Base-by-base conservation (phyloP, 2,329 filamentous ascomycete species). In the Colletotrichum melonis region DNA sequence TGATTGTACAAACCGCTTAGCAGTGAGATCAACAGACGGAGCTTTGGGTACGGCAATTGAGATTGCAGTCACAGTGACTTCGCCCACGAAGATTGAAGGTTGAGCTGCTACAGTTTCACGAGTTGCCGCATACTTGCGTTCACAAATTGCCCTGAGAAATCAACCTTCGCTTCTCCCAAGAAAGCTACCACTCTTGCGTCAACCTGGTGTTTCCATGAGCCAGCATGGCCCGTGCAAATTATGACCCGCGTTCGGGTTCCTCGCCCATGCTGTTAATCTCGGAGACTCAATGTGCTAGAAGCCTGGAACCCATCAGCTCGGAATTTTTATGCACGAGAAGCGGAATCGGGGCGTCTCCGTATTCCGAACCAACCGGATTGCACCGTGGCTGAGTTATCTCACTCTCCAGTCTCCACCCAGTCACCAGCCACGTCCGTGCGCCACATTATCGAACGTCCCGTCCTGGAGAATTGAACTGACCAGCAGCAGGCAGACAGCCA, bases 391-490 rank as follows among this genome's bases (percentile, higher is more conserved):
- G 22, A 62, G 71, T 16, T 3, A 28, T 9, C 28, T 35, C 49
- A 42, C 6, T 19, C 16, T 42, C 2, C 38, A n/a, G 42, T 49
- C 42, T n/a, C 42, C 42, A 49, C 42, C 8, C 19, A 49, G 4
- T 49, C 42, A 35, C 24, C 32, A 70, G 70, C 70, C 67, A 38
- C 67, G 46, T 46, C 56, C 5, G 32, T 60, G 56, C 67, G 71
- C 71, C 71, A 73, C 67, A 71, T 26, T 8, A 1, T 46, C 32
- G 55, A 62, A 73, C 71, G 42, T 65, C 32, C 22, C 7, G 30
- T 66, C 55, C 56, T 6, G 57, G 56, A 64, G 46, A 46, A 70
- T 65, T 60, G 70, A 71, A 71, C 52, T 26, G 19, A n/a, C 11
- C 32, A 35, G 32, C 42, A n/a, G 19, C 42, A 49, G 62, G 71